phyloP scores from a whole-genome alignment of 345 rosid species.

The Murraya koenigii region DNA sequence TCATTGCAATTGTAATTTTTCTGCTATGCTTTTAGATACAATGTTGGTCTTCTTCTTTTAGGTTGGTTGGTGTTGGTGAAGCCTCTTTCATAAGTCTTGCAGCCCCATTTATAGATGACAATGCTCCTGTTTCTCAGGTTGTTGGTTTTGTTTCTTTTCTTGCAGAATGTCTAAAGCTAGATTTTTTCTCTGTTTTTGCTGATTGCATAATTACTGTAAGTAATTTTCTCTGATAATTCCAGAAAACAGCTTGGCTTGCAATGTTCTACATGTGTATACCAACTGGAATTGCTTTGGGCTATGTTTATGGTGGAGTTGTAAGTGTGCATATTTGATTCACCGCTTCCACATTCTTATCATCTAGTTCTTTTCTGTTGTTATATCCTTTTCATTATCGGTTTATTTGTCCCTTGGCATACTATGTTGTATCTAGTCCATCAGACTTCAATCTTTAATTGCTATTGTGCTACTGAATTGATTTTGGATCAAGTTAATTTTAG shows the following conservation, averaged over 20 bases:
- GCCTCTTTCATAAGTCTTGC: conserved; percentile 99
- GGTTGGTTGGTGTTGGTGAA: conserved; percentile 98
- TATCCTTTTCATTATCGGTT: background rate
- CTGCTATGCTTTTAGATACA: background rate
- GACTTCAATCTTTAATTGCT: background rate
- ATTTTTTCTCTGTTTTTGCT: background rate
- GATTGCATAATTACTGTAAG: background rate
- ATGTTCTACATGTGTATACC: conserved; percentile 98
- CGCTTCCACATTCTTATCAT: background rate
- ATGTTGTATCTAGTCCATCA: background rate
- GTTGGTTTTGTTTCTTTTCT: background rate
- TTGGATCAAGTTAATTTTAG: background rate
- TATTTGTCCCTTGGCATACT: background rate
- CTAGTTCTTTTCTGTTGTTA: background rate
- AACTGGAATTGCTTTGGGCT: conserved; percentile 85
- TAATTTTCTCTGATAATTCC: conserved; percentile 18
- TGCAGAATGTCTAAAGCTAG: background rate
- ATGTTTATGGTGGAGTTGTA: conserved; percentile 89
- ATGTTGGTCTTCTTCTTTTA: conserved; percentile 23
- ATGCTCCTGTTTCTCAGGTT: conserved; percentile 83
- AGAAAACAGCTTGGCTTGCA: conserved; percentile 94
- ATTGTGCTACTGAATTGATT: background rate
- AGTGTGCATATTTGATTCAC: conserved; percentile 25
- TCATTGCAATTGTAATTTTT: conserved; percentile 2
- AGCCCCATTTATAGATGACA: conserved; percentile 95